Evolutionary conservation across 2,329 filamentous ascomycete genomes (phyloP), one percentile per base, ranked within the genome.

Genomic region (Pseudogymnoascus sp.): DNA sequence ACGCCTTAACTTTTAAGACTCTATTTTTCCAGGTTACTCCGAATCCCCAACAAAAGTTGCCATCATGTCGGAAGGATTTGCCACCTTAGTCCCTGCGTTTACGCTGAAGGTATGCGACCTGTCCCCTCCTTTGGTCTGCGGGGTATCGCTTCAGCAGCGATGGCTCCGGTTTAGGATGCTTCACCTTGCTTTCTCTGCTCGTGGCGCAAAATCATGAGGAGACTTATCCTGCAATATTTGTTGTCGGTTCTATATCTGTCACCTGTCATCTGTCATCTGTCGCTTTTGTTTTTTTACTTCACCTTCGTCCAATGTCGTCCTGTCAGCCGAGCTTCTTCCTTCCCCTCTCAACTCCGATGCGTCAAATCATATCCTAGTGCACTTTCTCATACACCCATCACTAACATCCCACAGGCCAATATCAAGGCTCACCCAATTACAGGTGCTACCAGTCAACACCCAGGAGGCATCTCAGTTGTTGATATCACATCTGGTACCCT

Each of bases 401-500:
- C 49, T 56, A 40, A 60, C 38, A 60, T 23, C 18, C 18, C 12
- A 5, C 7, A 60, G 59, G 59, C 59, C 9, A 38, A 40, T 25
- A 9, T 60, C 36, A 42, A 60, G 21, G 36, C 21, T 25, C 36
- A 38, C 34, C 36, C 38, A 9, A 14, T 5, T 25, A 60, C 59
- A 11, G 59, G 59, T n/a, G 14, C 34, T n/a, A 60, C 59, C 2
- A 42, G 36, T 5, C 34, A 23, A 6, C 38, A 60, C 34, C 59
- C 59, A 8, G 59, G 36, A 40, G 59, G 59, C n/a, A 38, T 60
- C 11, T 16, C 65, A 69, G 16, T 64, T 68, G 46, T 60, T 12
- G 38, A 60, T 16, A 42, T 60, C 34, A 25, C 36, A 25, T 65
- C 70, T 11, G 73, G 73, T 59, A 73, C 67, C 63, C 68, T 79